Conservation (phyloP, 495 filamentous ascomycete species). For the Hypoxylon cercidicola region DNA sequence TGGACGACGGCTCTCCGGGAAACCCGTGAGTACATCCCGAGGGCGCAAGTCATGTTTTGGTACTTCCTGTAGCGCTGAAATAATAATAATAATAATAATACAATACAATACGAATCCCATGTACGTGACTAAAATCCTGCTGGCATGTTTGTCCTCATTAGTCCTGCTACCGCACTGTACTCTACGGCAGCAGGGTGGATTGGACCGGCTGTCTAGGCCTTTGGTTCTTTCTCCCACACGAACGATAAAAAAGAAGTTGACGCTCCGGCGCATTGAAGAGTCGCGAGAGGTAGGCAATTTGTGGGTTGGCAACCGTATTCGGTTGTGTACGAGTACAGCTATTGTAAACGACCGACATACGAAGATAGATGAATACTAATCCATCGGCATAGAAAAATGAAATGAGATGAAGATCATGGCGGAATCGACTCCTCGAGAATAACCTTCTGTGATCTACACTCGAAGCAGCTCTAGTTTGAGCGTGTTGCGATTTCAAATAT, state of each 20-base stretch:
- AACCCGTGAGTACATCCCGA: conserved; percentile 30
- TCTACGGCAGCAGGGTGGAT: conserved; percentile 68
- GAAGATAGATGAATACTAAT: conserved; percentile 27
- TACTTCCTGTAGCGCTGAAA: background rate
- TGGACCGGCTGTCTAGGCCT: conserved; percentile 70
- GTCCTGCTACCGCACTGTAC: conserved; percentile 64
- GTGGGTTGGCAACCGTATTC: conserved; percentile 52
- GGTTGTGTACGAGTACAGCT: conserved; percentile 9
- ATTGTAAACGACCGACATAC: conserved; percentile 1
- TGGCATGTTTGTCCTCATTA: conserved; percentile 66
- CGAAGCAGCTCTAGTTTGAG: background rate
- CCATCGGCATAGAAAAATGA: background rate
- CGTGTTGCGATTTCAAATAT: too few species aligned
- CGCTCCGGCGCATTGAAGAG: conserved; percentile 60
- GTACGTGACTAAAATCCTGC: background rate
- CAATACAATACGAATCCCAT: background rate
- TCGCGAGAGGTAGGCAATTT: conserved; percentile 66
- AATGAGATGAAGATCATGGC: background rate
- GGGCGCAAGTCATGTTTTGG: too few species aligned
- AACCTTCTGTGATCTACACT: background rate
- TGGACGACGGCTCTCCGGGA: conserved; percentile 54
- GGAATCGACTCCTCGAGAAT: background rate
- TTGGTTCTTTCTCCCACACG: conserved; percentile 66
- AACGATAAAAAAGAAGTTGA: conserved; percentile 66
- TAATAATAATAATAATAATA: background rate